phyloP scores from a whole-genome alignment of 2,329 filamentous ascomycete species.

The Elsinoe arachidis region DNA sequence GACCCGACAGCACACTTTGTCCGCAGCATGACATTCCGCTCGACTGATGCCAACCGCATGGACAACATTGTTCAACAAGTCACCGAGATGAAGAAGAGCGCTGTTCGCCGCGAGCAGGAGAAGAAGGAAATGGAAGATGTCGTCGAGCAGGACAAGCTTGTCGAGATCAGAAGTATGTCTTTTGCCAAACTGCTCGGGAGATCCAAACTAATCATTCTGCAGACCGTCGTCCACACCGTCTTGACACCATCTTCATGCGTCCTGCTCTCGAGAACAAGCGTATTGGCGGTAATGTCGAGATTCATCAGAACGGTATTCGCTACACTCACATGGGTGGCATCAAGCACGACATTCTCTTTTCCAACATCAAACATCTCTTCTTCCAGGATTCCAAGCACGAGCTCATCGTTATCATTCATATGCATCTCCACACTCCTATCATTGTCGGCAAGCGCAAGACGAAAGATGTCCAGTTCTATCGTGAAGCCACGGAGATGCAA shows the following conservation, averaged over 20 bases:
- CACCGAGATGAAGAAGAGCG: conserved; percentile 89
- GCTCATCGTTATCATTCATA: conserved; percentile 94
- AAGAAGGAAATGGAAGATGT: conserved; percentile 99
- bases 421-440: conserved; percentile 95
- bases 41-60: conserved; percentile 78
- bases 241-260: conserved; percentile 92
- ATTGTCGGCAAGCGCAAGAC: conserved; percentile 99
- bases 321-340: conserved; percentile 76
- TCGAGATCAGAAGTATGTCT: conserved; percentile 68
- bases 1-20: conserved; percentile 94
- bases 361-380: conserved; percentile 96
- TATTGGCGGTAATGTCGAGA: conserved; percentile 89
- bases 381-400: conserved; percentile 97
- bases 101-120: conserved; percentile 86
- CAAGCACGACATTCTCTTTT: conserved; percentile 88
- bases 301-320: conserved; percentile 97
- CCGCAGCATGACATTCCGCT: conserved; percentile 88
- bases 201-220: not conserved
- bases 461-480: conserved; percentile 96
- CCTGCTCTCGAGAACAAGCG: conserved; percentile 95
- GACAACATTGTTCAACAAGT: conserved; percentile 88
- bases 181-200: conserved; percentile 29
- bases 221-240: conserved; percentile 81
- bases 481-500: conserved; percentile 95
- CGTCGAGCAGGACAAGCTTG: conserved; percentile 93